Evolutionary conservation across 768 basidiomycete species (phyloP), one percentile per base, ranked within the genome.

Genomic region (Tulasnella sp.): DNA sequence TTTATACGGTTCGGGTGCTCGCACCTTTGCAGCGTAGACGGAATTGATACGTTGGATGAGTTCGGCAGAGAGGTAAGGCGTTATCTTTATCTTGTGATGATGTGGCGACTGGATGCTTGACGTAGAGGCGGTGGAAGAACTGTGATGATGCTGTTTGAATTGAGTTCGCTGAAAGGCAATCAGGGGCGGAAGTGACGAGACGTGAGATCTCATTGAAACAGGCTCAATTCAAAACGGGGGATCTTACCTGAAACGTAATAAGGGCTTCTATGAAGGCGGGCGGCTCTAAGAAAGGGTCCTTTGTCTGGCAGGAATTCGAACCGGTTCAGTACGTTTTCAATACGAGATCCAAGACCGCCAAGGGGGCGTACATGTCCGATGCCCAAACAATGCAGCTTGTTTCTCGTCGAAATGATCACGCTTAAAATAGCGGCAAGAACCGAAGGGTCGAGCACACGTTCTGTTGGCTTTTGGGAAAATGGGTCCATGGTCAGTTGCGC

Each of bases 271-370:
- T 82, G 80, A 95, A 92, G 12, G 85, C 85, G 56, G 88, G 84
- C 0, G 93, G 92, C 79, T 93, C 89, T 71, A 93, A 86, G 83
- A 96, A 94, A 0, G 94, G 94, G 84, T 95, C 94, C 84, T 91
- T 92, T 2, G 94, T 92, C 68, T 82, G 31, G 86, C 42, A 84
- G 81, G 82, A n/a, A n/a, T n/a, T n/a, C n/a, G n/a, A n/a, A 87
- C 82, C 31, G 34, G 21, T 18, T 18, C 24, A 76, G 36, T 46
- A 76, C 39, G 75, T 48, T 21, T 76, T 56, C 40, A 3, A 4
- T 1, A 5, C n/a, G 72, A 56, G 34, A 72, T 31, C 71, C 27
- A 36, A n/a, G n/a, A n/a, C n/a, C 40, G 75, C 8, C 38, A 78
- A 36, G 34, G 19, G 18, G 58, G 82, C 85, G 48, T 83, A 87